Evolutionary conservation across 805 yeast genomes (phyloP).

Genomic region (Ascoidea rubescens): DNA sequence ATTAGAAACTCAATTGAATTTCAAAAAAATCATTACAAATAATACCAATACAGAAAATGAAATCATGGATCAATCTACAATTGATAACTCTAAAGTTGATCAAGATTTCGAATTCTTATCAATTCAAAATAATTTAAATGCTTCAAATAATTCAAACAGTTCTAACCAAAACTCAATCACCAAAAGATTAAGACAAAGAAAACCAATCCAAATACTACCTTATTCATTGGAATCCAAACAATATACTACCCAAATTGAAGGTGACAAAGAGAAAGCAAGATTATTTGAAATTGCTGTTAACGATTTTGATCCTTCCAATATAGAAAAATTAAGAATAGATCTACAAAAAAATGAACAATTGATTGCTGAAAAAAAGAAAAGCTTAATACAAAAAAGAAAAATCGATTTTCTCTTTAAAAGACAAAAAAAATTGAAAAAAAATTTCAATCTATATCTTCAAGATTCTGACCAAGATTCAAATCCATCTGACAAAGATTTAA

Average conservation of each 20-base stretch:
- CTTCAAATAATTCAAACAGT: no score
- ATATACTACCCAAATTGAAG: neutral
- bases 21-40: no score
- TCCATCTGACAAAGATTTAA: no score
- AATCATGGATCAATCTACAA: no score
- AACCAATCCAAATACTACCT: neutral
- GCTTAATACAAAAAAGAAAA: no score
- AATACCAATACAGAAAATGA: no score
- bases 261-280: neutral
- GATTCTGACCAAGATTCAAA: neutral
- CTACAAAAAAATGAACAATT: neutral
- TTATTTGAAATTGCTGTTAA: neutral
- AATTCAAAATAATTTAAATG: no score
- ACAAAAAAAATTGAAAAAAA: no score
- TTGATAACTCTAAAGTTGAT: no score
- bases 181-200: neutral
- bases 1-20: no score
- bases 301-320: neutral
- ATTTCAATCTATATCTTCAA: no score
- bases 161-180: neutral
- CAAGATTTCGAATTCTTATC: no score
- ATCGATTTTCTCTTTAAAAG: neutral
- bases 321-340: neutral
- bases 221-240: neutral
- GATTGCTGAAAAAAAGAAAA: neutral